Conservation (phyloP, 2,329 filamentous ascomycete species). For the Aspergillus sp. region DNA sequence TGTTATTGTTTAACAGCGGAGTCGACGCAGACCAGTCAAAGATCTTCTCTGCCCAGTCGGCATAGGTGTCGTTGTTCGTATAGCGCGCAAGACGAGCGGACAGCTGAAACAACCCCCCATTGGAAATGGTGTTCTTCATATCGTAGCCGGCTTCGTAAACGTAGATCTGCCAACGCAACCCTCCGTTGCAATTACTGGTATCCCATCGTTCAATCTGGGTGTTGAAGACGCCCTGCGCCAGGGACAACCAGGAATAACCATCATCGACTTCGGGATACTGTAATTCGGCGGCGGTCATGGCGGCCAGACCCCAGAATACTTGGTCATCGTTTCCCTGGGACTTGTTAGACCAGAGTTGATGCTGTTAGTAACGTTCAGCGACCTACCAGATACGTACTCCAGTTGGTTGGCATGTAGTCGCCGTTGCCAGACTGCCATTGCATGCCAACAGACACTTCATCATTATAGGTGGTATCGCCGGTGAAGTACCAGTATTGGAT, state of each 20-base stretch:
- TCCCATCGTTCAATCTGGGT: slow-evolving; percentile 69
- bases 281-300: slow-evolving; percentile 70
- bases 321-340: slow-evolving; percentile 49
- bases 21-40: slow-evolving; percentile 52
- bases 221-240: slow-evolving; percentile 76
- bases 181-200: slow-evolving; percentile 58
- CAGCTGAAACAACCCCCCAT: slow-evolving; percentile 53
- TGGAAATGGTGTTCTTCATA: slow-evolving; percentile 54
- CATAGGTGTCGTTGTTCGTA: slow-evolving; percentile 72
- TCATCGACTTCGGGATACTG: slow-evolving; percentile 64
- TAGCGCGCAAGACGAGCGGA: slow-evolving; percentile 65
- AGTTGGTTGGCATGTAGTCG: slow-evolving; percentile 67
- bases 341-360: neutral
- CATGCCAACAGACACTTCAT: slow-evolving; percentile 60
- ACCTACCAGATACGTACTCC: slow-evolving; percentile 32
- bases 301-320: slow-evolving; percentile 77
- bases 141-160: slow-evolving; percentile 63
- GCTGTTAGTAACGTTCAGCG: neutral
- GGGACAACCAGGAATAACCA: slow-evolving; percentile 66
- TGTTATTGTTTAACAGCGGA: slow-evolving; percentile 45
- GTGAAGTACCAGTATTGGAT: slow-evolving; percentile 85
- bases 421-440: slow-evolving; percentile 67
- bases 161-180: slow-evolving; percentile 81
- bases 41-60: slow-evolving; percentile 66
- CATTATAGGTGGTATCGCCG: slow-evolving; percentile 64